Conservation (phyloP, 345 rosid species). For the Eucalyptus curtisii region DNA sequence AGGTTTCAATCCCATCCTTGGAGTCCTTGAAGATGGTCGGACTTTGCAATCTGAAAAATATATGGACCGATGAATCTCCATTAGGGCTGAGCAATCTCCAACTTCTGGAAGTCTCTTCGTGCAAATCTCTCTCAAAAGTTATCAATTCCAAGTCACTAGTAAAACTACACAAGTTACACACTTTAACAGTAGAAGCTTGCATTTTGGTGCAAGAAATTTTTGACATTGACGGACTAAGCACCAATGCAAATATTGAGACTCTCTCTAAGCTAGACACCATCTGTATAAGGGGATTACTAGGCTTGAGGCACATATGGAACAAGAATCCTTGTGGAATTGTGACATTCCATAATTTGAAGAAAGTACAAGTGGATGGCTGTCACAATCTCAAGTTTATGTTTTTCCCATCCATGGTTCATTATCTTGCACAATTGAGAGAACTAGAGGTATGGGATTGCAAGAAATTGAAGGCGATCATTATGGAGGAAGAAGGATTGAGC, state of each 20-base stretch:
- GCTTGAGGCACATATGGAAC: not conserved
- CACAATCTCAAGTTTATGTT: not conserved
- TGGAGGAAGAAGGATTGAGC: not conserved
- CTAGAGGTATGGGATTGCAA: fast-evolving
- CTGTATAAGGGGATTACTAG: fast-evolving
- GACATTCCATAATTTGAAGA: not conserved
- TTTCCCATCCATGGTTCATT: not conserved
- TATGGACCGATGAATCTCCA: not conserved
- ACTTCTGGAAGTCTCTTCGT: too few species aligned
- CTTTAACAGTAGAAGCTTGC: too few species aligned
- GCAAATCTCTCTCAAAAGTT: too few species aligned
- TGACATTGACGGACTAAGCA: too few species aligned
- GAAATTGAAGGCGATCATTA: not conserved
- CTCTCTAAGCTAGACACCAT: not conserved
- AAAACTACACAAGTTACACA: too few species aligned
- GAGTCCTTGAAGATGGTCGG: not conserved
- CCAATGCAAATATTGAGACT: too few species aligned
- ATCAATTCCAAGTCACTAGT: too few species aligned
- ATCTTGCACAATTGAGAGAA: not conserved
- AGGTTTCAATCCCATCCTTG: not conserved
- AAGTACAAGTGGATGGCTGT: fast-evolving
- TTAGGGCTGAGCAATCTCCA: too few species aligned
- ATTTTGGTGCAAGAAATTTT: too few species aligned
- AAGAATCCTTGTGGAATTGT: not conserved
- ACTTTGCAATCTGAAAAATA: not conserved